phyloP scores from a whole-genome alignment of 169 alveolate species.

The Babesia bigemina region DNA sequence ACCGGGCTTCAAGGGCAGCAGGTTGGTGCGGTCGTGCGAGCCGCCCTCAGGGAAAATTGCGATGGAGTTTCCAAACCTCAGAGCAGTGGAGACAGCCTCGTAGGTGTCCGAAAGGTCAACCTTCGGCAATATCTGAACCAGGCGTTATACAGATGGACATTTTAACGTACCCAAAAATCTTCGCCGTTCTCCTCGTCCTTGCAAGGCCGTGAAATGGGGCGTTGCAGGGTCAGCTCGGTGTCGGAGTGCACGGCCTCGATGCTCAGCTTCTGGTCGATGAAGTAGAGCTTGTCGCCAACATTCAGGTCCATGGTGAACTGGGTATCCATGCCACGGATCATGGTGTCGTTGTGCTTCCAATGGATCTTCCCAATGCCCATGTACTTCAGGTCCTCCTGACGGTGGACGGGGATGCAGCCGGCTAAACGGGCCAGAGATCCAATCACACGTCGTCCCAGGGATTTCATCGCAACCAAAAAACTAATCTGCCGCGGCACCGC shows the following conservation, averaged over 20 bases:
- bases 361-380: conserved; percentile 82
- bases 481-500: conserved; percentile 88
- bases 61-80: conserved; percentile 87
- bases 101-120: conserved; percentile 89
- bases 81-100: conserved; percentile 84
- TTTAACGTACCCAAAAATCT: conserved; percentile 60
- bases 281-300: conserved; percentile 82
- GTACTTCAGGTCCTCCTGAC: conserved; percentile 86
- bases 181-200: conserved; percentile 71
- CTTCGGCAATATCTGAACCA: conserved; percentile 82
- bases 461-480: conserved; percentile 83
- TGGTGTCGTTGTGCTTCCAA: conserved; percentile 70
- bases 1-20: conserved; percentile 93
- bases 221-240: conserved; percentile 80
- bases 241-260: conserved; percentile 85
- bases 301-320: conserved; percentile 83
- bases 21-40: conserved; percentile 92
- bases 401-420: conserved; percentile 87
- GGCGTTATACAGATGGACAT: background rate
- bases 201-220: conserved; percentile 68
- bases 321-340: conserved; percentile 82
- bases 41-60: conserved; percentile 97
- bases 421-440: conserved; percentile 85
- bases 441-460: conserved; percentile 80
- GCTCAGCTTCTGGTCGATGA: conserved; percentile 72